Evolutionary conservation across 306 rosid genomes (phyloP).

Genomic region (Vachellia pachyceras): DNA sequence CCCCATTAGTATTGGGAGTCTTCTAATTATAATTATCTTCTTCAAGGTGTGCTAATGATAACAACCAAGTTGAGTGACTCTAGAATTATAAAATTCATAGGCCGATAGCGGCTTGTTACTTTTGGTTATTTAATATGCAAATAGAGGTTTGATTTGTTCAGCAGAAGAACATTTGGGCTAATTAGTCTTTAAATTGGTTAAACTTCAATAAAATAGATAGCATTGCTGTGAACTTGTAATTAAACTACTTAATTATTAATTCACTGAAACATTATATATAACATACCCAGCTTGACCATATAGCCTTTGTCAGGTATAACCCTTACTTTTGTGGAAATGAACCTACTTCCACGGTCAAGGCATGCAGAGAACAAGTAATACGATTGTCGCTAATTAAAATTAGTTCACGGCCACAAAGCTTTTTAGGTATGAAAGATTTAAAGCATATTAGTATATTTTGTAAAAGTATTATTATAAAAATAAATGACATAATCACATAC

Average conservation of each 20-base stretch:
- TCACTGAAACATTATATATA: background rate
- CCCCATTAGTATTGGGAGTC: too few species aligned
- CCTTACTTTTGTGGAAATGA: background rate
- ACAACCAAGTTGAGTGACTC: background rate
- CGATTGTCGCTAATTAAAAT: background rate
- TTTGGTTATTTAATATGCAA: background rate
- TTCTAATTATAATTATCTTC: too few species aligned
- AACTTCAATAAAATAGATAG: background rate
- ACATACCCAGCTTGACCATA: background rate
- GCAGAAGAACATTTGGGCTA: background rate
- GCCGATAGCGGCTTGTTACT: background rate
- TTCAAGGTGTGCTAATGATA: background rate
- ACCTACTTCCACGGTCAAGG: background rate
- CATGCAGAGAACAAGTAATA: background rate
- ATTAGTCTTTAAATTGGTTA: background rate
- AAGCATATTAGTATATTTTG: background rate
- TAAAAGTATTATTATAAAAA: background rate
- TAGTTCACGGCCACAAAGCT: background rate
- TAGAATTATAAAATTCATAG: background rate
- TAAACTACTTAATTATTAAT: too few species aligned
- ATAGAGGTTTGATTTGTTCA: background rate
- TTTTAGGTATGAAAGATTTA: background rate
- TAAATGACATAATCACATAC: conserved; percentile 4
- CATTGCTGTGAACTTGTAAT: background rate
- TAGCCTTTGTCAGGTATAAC: background rate